phyloP scores from a whole-genome alignment of 2,329 filamentous ascomycete species.

The Didymella arachidicola region DNA sequence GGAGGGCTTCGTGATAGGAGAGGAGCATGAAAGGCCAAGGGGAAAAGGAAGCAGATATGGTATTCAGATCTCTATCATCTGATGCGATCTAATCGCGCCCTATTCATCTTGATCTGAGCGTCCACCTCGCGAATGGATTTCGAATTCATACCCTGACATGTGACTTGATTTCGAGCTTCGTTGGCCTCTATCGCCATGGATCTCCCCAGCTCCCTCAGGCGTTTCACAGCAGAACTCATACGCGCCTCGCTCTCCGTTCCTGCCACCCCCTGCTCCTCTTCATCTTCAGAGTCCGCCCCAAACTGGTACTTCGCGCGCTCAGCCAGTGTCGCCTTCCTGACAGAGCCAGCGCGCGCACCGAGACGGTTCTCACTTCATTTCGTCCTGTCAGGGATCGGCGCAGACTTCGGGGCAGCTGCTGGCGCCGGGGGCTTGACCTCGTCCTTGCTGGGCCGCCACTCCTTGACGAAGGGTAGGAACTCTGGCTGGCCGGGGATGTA shows the following conservation, averaged over 20 bases:
- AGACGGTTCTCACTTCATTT: conserved; percentile 17
- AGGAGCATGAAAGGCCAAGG: too few species aligned
- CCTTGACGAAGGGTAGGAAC: conserved; percentile 88
- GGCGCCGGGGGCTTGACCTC: conserved; percentile 26
- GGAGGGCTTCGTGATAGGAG: too few species aligned
- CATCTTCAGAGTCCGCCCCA: neutral
- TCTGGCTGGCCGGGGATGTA: conserved; percentile 90
- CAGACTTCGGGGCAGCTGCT: conserved; percentile 7
- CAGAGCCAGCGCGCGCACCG: neutral
- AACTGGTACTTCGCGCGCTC: neutral
- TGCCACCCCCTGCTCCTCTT: neutral
- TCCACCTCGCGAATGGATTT: neutral
- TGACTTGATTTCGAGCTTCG: neutral
- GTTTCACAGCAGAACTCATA: neutral
- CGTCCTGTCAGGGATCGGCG: conserved; percentile 32
- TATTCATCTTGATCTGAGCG: neutral
- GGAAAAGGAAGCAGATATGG: neutral
- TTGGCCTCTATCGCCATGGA: neutral
- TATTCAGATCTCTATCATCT: neutral
- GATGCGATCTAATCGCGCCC: conserved; percentile 4
- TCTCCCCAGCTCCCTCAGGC: neutral
- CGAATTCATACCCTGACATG: neutral
- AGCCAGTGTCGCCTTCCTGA: neutral
- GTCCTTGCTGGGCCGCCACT: conserved; percentile 55
- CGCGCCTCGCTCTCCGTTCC: neutral